Conservation (phyloP, 129 eudicot species). For the Rutidosis leptorrhynchoides region DNA sequence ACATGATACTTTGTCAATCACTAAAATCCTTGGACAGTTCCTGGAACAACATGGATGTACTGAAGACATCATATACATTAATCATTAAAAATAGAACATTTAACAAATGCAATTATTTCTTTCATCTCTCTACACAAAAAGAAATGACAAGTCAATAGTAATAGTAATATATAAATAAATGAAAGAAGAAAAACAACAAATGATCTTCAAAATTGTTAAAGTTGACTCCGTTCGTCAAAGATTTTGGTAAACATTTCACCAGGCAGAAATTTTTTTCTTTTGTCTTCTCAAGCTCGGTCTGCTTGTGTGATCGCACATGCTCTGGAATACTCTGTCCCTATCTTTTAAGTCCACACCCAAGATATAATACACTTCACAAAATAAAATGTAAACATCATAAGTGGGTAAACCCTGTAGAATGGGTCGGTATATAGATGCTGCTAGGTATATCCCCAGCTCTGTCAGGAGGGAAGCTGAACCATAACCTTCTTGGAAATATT, state of each 20-base stretch:
- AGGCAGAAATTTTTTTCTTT: constrained; percentile 78
- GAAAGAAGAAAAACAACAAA: not conserved
- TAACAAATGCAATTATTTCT: constrained; percentile 75
- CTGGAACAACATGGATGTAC: constrained; percentile 97
- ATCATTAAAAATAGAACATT: constrained; percentile 85
- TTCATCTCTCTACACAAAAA: constrained; percentile 66
- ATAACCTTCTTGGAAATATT: too few relatives aligned
- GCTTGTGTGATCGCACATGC: constrained; percentile 78
- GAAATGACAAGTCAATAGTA: not conserved
- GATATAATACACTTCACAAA: too few relatives aligned
- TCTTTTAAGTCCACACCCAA: constrained; percentile 84
- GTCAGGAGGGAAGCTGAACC: too few relatives aligned
- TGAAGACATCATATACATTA: constrained; percentile 94
- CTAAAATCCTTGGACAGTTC: constrained; percentile 73
- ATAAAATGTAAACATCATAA: too few relatives aligned
- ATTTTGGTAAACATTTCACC: constrained; percentile 92
- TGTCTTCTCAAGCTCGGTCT: constrained; percentile 89
- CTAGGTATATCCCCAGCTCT: too few relatives aligned
- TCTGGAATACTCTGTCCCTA: constrained; percentile 85
- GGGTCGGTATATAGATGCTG: too few relatives aligned
- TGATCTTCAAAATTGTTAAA: not conserved
- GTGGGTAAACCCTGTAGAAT: too few relatives aligned
- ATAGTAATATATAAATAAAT: not conserved
- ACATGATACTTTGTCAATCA: not conserved
- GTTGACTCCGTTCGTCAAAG: constrained; percentile 41